Evolutionary conservation across 1,284 basidiomycete genomes (phyloP).

Genomic region (Cyathus pygmaeus): DNA sequence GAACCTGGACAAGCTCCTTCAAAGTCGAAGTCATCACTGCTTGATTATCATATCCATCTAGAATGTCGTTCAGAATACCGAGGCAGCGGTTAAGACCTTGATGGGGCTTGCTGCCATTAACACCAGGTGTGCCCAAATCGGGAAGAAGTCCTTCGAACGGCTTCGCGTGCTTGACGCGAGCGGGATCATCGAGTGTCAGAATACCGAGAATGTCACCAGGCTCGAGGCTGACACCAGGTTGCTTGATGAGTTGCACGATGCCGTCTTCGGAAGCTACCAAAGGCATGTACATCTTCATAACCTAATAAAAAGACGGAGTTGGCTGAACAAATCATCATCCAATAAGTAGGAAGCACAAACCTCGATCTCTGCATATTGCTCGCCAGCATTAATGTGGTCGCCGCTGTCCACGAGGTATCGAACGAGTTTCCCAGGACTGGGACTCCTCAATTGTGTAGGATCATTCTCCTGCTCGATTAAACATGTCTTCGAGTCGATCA

Average conservation of each 20-base stretch:
- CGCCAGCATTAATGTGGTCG: slow-evolving; percentile 95
- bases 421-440: slow-evolving; percentile 96
- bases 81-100: slow-evolving; percentile 86
- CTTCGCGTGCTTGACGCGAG: slow-evolving; percentile 97
- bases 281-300: slow-evolving; percentile 99
- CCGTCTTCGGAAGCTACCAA: slow-evolving; percentile 97
- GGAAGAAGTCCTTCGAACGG: slow-evolving; percentile 96
- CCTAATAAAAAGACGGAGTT: slow-evolving; percentile 56
- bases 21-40: slow-evolving; percentile 85
- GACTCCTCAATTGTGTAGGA: slow-evolving; percentile 95
- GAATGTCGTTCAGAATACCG: slow-evolving; percentile 88
- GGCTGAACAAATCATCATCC: slow-evolving; percentile 13
- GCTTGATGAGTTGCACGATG: slow-evolving; percentile 96
- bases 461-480: slow-evolving; percentile 99
- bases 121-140: slow-evolving; percentile 84
- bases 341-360: slow-evolving; percentile 47
- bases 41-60: slow-evolving; percentile 96
- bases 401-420: slow-evolving; percentile 96
- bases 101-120: slow-evolving; percentile 91
- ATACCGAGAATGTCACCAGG: slow-evolving; percentile 99
- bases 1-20: slow-evolving; percentile 83
- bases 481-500: slow-evolving; percentile 97
- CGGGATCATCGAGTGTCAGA: slow-evolving; percentile 95
- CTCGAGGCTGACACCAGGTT: slow-evolving; percentile 95
- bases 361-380: slow-evolving; percentile 99